A percentile compares a stretch with the other conserved stretches of the same genome.
These are phyloP conservation scores for Ustilago crameri DNA, from an alignment of 1,284 basidiomycete species.

Conservation along the genomic window DNA sequence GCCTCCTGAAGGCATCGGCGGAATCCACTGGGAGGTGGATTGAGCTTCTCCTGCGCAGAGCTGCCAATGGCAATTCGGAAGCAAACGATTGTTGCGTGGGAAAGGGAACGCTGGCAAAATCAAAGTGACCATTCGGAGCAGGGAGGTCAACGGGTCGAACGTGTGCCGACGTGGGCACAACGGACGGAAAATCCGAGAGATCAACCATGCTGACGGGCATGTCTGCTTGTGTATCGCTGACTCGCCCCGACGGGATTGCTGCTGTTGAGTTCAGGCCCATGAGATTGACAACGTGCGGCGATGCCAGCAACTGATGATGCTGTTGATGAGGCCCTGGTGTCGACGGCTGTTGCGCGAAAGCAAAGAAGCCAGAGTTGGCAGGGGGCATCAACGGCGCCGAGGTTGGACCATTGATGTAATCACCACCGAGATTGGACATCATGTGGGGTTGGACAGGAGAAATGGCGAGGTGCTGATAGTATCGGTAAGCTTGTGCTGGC, in stretches of 20 bases:
- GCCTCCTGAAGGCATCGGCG: constrained; percentile 30
- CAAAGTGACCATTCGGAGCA: constrained; percentile 48
- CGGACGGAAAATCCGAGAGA: constrained; percentile 19
- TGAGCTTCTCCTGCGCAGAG: constrained; percentile 40
- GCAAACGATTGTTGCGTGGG: constrained; percentile 37
- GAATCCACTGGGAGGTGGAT: constrained; percentile 35
- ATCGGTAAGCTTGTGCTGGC: constrained; percentile 30
- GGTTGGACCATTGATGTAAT: constrained; percentile 13
- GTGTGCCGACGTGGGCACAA: constrained; percentile 52
- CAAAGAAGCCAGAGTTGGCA: constrained; percentile 13
- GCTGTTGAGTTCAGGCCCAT: constrained; percentile 26
- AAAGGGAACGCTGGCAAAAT: constrained; percentile 49
- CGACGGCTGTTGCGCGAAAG: background rate
- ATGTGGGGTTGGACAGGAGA: constrained; percentile 9
- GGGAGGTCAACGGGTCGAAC: constrained; percentile 48
- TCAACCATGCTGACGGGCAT: constrained; percentile 27
- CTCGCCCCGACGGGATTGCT: constrained; percentile 18
- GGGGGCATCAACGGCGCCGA: constrained; percentile 27
- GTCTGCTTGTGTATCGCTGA: constrained; percentile 37
- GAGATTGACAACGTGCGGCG: constrained; percentile 29
- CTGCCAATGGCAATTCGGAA: constrained; percentile 24
- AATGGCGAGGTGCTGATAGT: constrained; percentile 22
- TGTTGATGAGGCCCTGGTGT: constrained; percentile 3
- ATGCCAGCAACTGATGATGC: constrained; percentile 16
- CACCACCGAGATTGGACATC: constrained; percentile 8